phyloP scores from a whole-genome alignment of 176 grass and related monocot species.

The Triticum aestivum region IWGSC_CS_RefSeq_v2.1 NC_057795.1:412293713-412294212 shows the following conservation, averaged over 20 bases:
- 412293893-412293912: slow-evolving; percentile 74
- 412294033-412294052: background rate
- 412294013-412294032: background rate
- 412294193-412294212: slow-evolving; percentile 77
- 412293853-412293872: slow-evolving; percentile 32
- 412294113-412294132: background rate
- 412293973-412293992: background rate
- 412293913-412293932: slow-evolving; percentile 62
- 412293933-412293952: slow-evolving; percentile 9
- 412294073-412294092: background rate
- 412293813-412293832: background rate
- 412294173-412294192: slow-evolving; percentile 75
- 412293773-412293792: background rate
- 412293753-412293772: slow-evolving; percentile 9
- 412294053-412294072: slow-evolving; percentile 4
- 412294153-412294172: background rate
- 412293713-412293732: slow-evolving; percentile 66
- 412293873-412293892: slow-evolving; percentile 82
- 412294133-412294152: background rate
- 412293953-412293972: background rate
- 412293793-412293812: background rate
- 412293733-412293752: slow-evolving; percentile 27
- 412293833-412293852: slow-evolving; percentile 19
- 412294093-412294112: background rate
- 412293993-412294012: background rate